Evolutionary conservation across 257 asterid species (phyloP), one percentile per base, ranked within the genome.

Genomic region (Solanum paucissectum): DNA sequence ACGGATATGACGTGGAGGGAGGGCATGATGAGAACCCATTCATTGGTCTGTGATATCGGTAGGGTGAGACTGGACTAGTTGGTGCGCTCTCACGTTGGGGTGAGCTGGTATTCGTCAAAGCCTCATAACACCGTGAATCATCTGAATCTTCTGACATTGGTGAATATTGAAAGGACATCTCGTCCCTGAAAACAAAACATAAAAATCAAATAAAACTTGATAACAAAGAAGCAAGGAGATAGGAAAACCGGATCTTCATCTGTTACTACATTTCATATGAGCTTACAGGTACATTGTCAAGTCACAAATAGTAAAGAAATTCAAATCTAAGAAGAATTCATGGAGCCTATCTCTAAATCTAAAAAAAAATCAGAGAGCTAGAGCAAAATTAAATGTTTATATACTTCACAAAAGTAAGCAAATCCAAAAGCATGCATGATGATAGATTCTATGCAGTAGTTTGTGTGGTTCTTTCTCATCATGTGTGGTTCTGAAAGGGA

Each of bases 71-170:
- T 2, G 98, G 99, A 87, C 98, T 95, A 72, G 96, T 93, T 40
- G 99, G 98, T 79, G 94, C 90, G 87, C 98, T 94, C 87, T 97
- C 99, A 0, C 97, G 95, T 89, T 94, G 98, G 29, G 96, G 91
- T 40, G 96, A 89, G 86, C 95, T 92, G 8, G 93, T 87, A 88
- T 92, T 93, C 44, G 90, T 85, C 5, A 92, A 87, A 87, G 91
- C 84, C 86, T 97, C 99, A 55, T 92, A 94, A 88, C 90, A 96
- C 88, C 98, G 91, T 1, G 94, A 93, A 87, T 96, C 99, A 25
- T 95, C 99, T 46, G 96, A 96, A 90, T 97, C 99, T 90, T 97
- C 99, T 2, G 99, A 97, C 99, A 97, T 95, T 33, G 99, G 98
- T 46, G 99, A 97, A 90, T 97, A 97, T 85, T 93, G 96, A 37